Percentiles rank a stretch among this genome's conserved stretches.
These are phyloP conservation scores for Adiantum capillusveneris DNA, from an alignment of 75 land plant genomes.

Conservation along the genomic window DNA sequence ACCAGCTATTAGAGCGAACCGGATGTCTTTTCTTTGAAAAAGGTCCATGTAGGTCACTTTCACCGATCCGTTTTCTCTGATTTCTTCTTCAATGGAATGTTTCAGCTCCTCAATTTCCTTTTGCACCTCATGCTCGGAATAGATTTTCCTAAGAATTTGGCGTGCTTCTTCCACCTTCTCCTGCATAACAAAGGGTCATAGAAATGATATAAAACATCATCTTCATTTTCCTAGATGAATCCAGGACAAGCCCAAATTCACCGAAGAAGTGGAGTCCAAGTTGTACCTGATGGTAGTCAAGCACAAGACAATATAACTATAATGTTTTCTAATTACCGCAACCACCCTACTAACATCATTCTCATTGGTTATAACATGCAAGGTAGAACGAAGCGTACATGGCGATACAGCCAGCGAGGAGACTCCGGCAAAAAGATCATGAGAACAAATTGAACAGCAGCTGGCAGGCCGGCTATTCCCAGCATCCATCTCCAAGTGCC, in stretches of 20 bases:
- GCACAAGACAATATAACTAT: too few relatives aligned
- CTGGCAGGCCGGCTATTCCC: constrained; percentile 40
- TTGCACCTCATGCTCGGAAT: constrained; percentile 18
- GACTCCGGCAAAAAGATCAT: constrained; percentile 39
- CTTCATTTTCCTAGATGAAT: not conserved
- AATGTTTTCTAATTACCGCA: too few relatives aligned
- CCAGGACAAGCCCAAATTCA: too few relatives aligned
- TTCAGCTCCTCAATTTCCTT: constrained; percentile 19
- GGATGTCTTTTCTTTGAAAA: constrained; percentile 26
- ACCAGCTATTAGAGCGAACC: constrained; percentile 33
- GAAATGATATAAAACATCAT: not conserved
- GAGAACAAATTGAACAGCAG: constrained; percentile 25
- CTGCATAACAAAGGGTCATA: constrained; percentile 12
- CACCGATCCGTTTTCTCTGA: not conserved
- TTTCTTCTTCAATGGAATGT: constrained; percentile 19
- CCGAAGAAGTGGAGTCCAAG: too few relatives aligned
- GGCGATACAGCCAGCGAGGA: constrained; percentile 38
- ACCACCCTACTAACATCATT: too few relatives aligned
- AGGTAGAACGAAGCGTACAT: constrained; percentile 17
- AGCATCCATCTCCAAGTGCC: constrained; percentile 60
- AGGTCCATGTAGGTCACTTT: constrained; percentile 17
- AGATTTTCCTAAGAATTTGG: constrained; percentile 15
- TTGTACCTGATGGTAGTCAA: too few relatives aligned
- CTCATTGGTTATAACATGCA: too few relatives aligned
- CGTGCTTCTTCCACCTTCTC: constrained; percentile 23